These are phyloP conservation scores for Aspergillus persii DNA, from an alignment of 2,329 filamentous ascomycete species.

Conservation along the genomic window DNA sequence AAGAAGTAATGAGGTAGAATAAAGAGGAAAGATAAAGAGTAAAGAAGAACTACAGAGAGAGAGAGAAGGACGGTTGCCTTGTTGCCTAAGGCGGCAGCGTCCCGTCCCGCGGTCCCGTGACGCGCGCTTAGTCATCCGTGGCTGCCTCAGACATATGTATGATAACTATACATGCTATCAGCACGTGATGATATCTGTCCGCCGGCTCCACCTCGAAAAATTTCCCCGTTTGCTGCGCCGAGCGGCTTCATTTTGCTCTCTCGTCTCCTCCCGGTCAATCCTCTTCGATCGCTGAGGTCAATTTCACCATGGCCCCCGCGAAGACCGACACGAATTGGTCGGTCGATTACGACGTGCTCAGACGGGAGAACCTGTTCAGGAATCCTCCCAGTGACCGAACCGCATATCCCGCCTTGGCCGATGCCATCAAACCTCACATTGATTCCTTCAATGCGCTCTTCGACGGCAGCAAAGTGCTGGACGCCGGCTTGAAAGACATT, in stretches of 20 bases:
- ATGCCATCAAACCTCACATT: slow-evolving; percentile 86
- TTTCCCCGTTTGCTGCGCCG: slow-evolving; percentile 31
- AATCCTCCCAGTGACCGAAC: slow-evolving; percentile 84
- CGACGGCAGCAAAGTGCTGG: slow-evolving; percentile 67
- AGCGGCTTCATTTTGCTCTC: slow-evolving; percentile 21
- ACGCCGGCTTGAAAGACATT: slow-evolving; percentile 80
- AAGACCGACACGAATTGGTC: slow-evolving; percentile 73
- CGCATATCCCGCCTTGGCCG: slow-evolving; percentile 82
- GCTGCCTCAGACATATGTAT: slow-evolving; percentile 24
- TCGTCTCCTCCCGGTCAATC: slow-evolving; percentile 1
- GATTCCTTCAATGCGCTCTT: slow-evolving; percentile 95
- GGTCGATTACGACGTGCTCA: slow-evolving; percentile 78
- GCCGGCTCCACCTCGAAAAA: slow-evolving; percentile 39
- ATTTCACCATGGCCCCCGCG: slow-evolving; percentile 51
- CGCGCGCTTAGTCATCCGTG: neutral
- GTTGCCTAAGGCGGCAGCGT: slow-evolving; percentile 12
- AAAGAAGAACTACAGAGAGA: no score
- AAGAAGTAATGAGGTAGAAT: no score
- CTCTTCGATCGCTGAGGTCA: neutral
- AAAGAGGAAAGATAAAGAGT: no score
- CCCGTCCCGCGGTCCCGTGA: slow-evolving; percentile 8
- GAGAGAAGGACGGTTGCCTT: slow-evolving; percentile 1
- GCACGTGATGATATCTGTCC: slow-evolving; percentile 42
- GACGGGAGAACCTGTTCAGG: slow-evolving; percentile 83
- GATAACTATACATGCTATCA: no score